Conservation (phyloP, 2,329 filamentous ascomycete genomes). For the Colletotrichum magnum region DNA sequence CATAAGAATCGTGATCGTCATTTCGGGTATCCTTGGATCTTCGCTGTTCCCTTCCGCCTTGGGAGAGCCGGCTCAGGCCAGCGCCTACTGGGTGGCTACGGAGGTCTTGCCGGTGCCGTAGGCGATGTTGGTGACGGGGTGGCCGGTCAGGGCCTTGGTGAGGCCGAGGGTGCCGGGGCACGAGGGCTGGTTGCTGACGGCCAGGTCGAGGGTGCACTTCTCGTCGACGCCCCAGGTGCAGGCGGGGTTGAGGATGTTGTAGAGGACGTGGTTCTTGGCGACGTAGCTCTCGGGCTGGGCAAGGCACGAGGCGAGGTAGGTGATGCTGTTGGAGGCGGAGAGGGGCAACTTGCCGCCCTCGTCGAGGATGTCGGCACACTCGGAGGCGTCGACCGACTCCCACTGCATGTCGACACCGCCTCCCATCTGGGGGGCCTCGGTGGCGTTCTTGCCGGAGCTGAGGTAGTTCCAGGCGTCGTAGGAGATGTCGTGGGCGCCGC, state of each 20-base stretch:
- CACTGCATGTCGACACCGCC: constrained; percentile 67
- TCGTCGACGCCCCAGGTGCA: constrained; percentile 67
- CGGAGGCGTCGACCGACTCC: constrained; percentile 60
- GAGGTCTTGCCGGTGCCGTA: constrained; percentile 62
- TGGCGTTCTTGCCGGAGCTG: constrained; percentile 63
- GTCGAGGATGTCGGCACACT: constrained; percentile 64
- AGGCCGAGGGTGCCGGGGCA: constrained; percentile 63
- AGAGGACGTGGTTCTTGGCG: constrained; percentile 65
- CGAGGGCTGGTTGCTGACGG: constrained; percentile 64
- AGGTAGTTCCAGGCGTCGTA: constrained; percentile 76
- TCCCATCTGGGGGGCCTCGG: constrained; percentile 59
- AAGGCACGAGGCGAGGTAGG: constrained; percentile 65
- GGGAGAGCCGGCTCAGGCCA: neutral
- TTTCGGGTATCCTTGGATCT: constrained; percentile 24
- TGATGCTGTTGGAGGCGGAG: constrained; percentile 70
- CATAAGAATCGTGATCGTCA: constrained; percentile 33
- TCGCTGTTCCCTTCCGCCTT: too few relatives aligned
- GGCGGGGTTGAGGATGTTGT: constrained; percentile 66
- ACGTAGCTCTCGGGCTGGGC: constrained; percentile 62
- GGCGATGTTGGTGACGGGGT: constrained; percentile 65
- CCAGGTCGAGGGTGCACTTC: constrained; percentile 63
- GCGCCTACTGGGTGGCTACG: constrained; percentile 31
- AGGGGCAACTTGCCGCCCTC: constrained; percentile 66
- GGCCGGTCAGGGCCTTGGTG: constrained; percentile 47
- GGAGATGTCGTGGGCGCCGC: constrained; percentile 70